Base-by-base conservation (phyloP, 176 grass and related monocot species). In the Lolium rigidum region DNA sequence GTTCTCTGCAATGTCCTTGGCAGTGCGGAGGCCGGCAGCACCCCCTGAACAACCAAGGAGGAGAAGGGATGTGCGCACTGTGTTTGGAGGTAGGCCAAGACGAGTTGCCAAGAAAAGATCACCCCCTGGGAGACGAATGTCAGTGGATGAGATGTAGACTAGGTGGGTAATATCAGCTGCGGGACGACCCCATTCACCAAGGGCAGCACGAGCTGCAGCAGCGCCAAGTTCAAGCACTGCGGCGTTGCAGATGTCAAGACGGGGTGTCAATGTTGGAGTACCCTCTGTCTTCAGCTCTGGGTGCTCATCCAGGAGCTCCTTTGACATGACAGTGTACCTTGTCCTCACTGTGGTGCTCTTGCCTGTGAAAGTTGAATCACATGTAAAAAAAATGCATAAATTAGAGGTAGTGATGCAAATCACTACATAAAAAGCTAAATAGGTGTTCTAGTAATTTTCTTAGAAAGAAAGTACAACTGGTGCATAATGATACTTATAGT, bases 1-100 rank as follows among this genome's bases (percentile, higher is more conserved):
- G 88, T 95, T 98, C 86, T 94, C 95, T 18, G 95, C 93, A 70
- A 98, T 90, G 87, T 98, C 95, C 91, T 98, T 98, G 77, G 95
- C 95, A 6, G 92, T 87, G 47, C 93, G 87, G 79, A 98, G 93
- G 59, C 89, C 93, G 0, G 95, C 87, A 18, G 88, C 91, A n/a
- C 95, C 93, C n/a, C 91, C 93, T 10, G 90, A 98, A 88, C 95
- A 98, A 15, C 93, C 93, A 58, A 92, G 87, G 87, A 92, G 95
- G 77, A 92, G 81, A 79, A 98, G 86, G 83, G 91, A 89, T 71
- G 90, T 87, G n/a, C 96, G 90, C 31, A 87, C 66, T 1, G 89
- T 92, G 43, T 89, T 86, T 76, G 83, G 80, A 21, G 38, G 43
- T 75, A 98, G 89, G 55, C 93, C 90, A 68, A 98, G 93, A 67